Conservation (phyloP, 1,284 basidiomycete genomes). For the Moesziomyces aphidis region DNA sequence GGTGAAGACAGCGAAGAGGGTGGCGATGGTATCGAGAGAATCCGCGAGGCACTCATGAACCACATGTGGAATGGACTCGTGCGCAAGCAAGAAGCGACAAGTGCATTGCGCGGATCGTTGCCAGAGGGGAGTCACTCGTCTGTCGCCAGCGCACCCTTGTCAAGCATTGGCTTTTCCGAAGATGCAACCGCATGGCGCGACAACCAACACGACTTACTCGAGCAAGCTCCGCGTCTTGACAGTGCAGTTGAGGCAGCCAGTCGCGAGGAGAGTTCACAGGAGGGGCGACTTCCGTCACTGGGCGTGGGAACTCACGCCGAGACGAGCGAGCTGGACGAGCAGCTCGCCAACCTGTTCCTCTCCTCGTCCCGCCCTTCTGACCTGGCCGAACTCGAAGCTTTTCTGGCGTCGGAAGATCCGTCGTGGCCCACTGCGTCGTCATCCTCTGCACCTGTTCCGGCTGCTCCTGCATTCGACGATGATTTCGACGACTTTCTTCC, state of each 20-base stretch:
- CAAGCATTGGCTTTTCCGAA: no score
- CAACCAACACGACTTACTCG: not conserved
- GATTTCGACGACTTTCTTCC: conserved; percentile 50
- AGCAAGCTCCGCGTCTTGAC: not conserved
- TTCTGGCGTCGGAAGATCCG: conserved; percentile 44
- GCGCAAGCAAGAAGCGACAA: conserved; percentile 22
- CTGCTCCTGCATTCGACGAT: conserved; percentile 24
- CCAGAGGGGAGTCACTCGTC: no score
- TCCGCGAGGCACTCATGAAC: conserved; percentile 56
- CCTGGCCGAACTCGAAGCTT: conserved; percentile 43
- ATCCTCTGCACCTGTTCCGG: not conserved
- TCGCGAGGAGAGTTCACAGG: not conserved
- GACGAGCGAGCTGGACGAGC: conserved; percentile 26
- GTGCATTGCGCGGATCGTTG: no score
- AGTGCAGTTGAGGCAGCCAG: not conserved
- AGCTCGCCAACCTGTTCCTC: conserved; percentile 38
- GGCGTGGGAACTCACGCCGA: conserved; percentile 12
- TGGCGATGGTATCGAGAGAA: conserved; percentile 48
- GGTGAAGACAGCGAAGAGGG: conserved; percentile 28
- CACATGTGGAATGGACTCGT: conserved; percentile 56
- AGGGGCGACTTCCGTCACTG: conserved; percentile 3
- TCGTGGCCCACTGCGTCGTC: conserved; percentile 29
- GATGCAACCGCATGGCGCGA: no score
- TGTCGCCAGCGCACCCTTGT: no score
- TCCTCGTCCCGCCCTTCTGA: conserved; percentile 13